Percentiles rank a stretch among this genome's conserved stretches.
These are phyloP conservation scores for Alternaria viburni DNA, from an alignment of 2,329 filamentous ascomycete species.

Conservation along the genomic window DNA sequence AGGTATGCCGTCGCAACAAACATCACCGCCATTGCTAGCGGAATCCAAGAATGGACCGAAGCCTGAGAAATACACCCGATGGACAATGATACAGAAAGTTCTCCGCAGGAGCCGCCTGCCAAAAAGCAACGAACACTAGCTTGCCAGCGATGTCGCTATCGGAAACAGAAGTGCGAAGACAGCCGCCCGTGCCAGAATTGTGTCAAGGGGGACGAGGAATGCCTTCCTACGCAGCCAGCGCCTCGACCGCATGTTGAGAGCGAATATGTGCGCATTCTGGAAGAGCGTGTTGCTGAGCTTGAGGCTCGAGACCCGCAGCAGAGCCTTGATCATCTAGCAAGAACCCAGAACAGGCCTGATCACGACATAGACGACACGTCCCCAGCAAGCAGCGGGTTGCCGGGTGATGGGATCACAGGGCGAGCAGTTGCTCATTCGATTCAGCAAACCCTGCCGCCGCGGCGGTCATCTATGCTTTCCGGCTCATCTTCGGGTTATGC, in stretches of 20 bases:
- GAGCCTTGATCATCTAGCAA: slow-evolving; percentile 17
- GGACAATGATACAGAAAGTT: neutral
- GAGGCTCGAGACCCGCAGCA: slow-evolving; percentile 23
- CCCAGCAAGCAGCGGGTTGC: neutral
- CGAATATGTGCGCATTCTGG: slow-evolving; percentile 26
- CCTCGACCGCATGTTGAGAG: slow-evolving; percentile 16
- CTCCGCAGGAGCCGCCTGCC: slow-evolving; percentile 11
- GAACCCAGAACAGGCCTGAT: neutral
- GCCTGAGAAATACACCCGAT: neutral
- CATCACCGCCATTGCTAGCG: neutral
- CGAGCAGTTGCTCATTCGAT: neutral
- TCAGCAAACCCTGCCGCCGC: neutral
- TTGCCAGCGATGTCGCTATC: slow-evolving; percentile 56
- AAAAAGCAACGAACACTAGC: slow-evolving; percentile 53
- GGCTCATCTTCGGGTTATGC: slow-evolving; percentile 10
- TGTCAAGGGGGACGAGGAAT: slow-evolving; percentile 78
- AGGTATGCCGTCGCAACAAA: neutral
- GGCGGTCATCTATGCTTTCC: slow-evolving; percentile 6
- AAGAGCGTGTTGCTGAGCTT: slow-evolving; percentile 23
- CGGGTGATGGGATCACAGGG: neutral
- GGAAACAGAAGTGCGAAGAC: slow-evolving; percentile 36
- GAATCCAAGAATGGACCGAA: neutral
- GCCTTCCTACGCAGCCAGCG: slow-evolving; percentile 44
- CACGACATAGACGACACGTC: neutral
- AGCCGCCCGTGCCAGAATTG: slow-evolving; percentile 60